phyloP scores from a whole-genome alignment of 345 rosid species.

The Boechera stricta region DNA sequence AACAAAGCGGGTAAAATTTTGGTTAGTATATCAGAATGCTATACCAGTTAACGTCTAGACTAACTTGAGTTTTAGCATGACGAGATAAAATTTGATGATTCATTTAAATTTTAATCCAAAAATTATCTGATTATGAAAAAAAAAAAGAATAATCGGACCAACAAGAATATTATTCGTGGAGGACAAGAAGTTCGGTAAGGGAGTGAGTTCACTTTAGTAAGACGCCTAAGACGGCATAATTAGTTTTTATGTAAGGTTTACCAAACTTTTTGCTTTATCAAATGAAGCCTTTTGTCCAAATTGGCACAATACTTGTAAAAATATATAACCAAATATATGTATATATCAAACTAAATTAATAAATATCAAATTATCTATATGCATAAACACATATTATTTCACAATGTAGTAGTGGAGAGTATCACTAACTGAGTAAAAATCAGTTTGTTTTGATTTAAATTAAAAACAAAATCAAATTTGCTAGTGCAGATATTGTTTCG shows the following conservation, averaged over 20 bases:
- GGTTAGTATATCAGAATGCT: background rate
- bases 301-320: constrained; percentile 4
- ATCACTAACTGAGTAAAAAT: background rate
- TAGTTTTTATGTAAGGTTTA: background rate
- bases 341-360: background rate
- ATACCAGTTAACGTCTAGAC: background rate
- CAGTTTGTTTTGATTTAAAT: too few relatives aligned
- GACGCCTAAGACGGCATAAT: constrained; percentile 13
- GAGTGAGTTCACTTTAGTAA: constrained; percentile 25
- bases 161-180: constrained; percentile 11
- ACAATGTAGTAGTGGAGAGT: background rate
- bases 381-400: background rate
- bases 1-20: background rate
- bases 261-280: constrained; percentile 36
- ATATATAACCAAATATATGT: background rate
- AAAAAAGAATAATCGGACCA: background rate
- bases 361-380: background rate
- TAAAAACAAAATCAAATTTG: background rate
- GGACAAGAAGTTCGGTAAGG: constrained; percentile 34
- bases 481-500: background rate
- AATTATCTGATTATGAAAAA: background rate
- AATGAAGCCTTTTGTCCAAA: constrained; percentile 23
- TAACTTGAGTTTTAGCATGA: background rate
- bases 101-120: background rate
- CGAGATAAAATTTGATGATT: background rate